Evolutionary conservation across 371 early-diverging fungal genomes (phyloP).

Genomic region (Mucor saturninus): DNA sequence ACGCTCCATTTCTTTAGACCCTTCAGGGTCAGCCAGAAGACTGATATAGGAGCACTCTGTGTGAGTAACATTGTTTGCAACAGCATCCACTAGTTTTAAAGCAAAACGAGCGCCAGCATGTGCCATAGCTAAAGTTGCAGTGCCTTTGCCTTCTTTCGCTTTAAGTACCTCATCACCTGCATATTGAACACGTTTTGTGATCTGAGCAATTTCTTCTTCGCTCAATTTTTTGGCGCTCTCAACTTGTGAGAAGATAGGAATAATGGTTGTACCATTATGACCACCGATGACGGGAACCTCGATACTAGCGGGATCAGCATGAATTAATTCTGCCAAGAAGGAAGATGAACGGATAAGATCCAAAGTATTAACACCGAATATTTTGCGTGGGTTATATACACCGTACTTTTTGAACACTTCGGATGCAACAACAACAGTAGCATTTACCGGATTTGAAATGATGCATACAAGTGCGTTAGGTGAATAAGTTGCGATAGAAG

Average conservation of each 20-base stretch:
- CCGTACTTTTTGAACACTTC: conserved; percentile 75
- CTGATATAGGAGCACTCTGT: conserved; percentile 81
- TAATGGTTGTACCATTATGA: conserved; percentile 88
- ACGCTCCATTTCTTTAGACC: conserved; percentile 56
- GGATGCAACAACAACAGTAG: conserved; percentile 87
- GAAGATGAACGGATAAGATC: conserved; percentile 87
- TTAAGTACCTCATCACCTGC: conserved; percentile 95
- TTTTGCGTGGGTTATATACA: conserved; percentile 83
- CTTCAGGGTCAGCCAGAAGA: conserved; percentile 67
- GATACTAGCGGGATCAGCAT: conserved; percentile 56
- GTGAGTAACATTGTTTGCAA: conserved; percentile 61
- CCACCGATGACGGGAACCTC: conserved; percentile 86
- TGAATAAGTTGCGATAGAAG: conserved; percentile 74
- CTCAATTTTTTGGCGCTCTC: conserved; percentile 55
- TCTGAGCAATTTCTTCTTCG: conserved; percentile 69
- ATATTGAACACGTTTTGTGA: conserved; percentile 88
- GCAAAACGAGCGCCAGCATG: conserved; percentile 87
- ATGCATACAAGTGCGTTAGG: conserved; percentile 84
- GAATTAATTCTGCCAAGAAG: conserved; percentile 67
- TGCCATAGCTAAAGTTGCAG: conserved; percentile 92
- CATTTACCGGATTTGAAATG: conserved; percentile 94
- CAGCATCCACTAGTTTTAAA: conserved; percentile 71
- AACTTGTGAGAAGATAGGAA: conserved; percentile 76
- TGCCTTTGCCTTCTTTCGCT: conserved; percentile 84
- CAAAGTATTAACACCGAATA: conserved; percentile 90